Conservation (phyloP, 2,329 filamentous ascomycete genomes). For the Diaporthe amygdali region DNA sequence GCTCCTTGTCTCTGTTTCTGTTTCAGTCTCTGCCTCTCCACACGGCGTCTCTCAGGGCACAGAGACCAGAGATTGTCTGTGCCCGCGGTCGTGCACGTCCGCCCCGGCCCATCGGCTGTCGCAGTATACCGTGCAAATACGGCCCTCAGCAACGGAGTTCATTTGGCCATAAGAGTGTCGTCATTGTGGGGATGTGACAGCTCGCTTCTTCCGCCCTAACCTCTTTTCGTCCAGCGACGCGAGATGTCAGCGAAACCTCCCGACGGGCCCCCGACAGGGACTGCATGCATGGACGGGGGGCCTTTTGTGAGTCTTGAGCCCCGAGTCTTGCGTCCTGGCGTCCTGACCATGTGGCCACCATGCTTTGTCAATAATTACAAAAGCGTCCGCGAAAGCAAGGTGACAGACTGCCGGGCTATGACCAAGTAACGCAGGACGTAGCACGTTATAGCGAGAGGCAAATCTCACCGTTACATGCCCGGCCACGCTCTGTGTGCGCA, state of each 20-base stretch:
- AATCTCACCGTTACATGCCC: neutral
- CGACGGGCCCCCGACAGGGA: neutral
- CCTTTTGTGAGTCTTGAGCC: neutral
- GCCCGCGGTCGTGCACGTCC: neutral
- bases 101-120: neutral
- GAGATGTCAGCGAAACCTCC: constrained; percentile 10
- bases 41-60: neutral
- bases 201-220: constrained; percentile 8
- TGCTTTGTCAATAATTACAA: constrained; percentile 13
- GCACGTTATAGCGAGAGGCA: neutral
- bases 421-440: no score
- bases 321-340: neutral
- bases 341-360: constrained; percentile 1
- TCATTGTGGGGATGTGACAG: constrained; percentile 15
- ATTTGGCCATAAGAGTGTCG: neutral
- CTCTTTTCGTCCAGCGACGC: constrained; percentile 8
- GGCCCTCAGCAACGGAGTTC: neutral
- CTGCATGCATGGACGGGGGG: neutral
- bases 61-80: neutral
- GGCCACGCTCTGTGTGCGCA: neutral
- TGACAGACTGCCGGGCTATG: neutral
- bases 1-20: neutral
- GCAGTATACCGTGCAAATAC: constrained; percentile 3
- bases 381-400: neutral
- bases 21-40: neutral